A percentile compares a stretch with the other conserved stretches of the same genome.
phyloP scores from a whole-genome alignment of 352 stramenopile species.

The Pythium aquatile region DNA sequence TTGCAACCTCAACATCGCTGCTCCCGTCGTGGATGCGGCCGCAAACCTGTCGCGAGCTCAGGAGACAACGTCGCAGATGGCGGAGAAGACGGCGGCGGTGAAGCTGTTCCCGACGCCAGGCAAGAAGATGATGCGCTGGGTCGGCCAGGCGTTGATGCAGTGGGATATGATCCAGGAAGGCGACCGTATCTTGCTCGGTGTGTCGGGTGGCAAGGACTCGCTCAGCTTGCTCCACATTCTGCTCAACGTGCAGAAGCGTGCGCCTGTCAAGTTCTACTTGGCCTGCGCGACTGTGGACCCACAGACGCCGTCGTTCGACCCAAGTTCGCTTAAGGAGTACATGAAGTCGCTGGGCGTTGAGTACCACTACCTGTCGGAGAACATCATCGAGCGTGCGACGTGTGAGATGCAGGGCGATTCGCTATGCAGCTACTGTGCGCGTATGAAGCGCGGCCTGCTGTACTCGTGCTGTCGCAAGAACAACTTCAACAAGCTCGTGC shows the following conservation, averaged over 20 bases:
- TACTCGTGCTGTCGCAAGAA: conserved; percentile 28
- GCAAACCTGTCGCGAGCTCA: conserved; percentile 23
- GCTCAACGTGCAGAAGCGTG: conserved; percentile 85
- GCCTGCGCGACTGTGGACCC: conserved; percentile 93
- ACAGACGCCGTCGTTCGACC: conserved; percentile 93
- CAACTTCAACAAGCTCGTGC: conserved; percentile 29
- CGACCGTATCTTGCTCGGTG: conserved; percentile 90
- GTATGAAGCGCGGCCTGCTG: conserved; percentile 89
- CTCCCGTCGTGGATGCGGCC: conserved; percentile 7
- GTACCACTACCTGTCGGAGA: conserved; percentile 90
- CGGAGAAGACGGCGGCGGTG: conserved; percentile 50
- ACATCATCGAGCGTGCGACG: conserved; percentile 74
- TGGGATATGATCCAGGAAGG: conserved; percentile 93
- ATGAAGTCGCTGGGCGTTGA: conserved; percentile 90
- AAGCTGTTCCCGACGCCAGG: conserved; percentile 57
- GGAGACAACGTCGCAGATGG: conserved; percentile 24
- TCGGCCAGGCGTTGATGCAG: conserved; percentile 82
- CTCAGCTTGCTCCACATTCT: conserved; percentile 92
- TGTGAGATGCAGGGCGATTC: conserved; percentile 70
- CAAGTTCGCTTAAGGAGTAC: conserved; percentile 93
- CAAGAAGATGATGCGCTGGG: conserved; percentile 37
- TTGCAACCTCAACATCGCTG: conserved; percentile 10
- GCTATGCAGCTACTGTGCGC: conserved; percentile 91
- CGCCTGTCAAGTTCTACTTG: conserved; percentile 92
- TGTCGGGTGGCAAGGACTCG: conserved; percentile 95